phyloP scores from a whole-genome alignment of 257 asterid species.

The Sherardia arvensis region DNA sequence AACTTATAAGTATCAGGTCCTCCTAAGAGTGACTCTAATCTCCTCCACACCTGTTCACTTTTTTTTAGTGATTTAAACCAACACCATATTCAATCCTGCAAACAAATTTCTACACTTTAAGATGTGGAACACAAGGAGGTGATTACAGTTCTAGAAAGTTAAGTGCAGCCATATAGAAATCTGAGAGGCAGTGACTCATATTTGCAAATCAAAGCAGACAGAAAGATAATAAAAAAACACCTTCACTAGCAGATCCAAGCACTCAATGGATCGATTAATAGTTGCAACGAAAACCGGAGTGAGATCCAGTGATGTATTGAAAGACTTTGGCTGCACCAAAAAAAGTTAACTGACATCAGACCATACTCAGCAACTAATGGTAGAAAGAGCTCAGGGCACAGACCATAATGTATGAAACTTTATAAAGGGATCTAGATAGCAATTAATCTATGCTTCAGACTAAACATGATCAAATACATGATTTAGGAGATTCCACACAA shows the following conservation, averaged over 20 bases:
- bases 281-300: slow-evolving; percentile 9
- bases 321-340: slow-evolving; percentile 7
- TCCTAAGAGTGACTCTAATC: background rate
- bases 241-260: slow-evolving; percentile 16
- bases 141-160: too few species aligned
- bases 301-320: background rate
- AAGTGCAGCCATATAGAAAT: too few species aligned
- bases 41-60: background rate
- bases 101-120: too few species aligned
- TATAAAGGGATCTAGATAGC: too few species aligned
- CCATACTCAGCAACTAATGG: too few species aligned
- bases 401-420: too few species aligned
- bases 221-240: too few species aligned
- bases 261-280: slow-evolving; percentile 2
- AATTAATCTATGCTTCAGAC: too few species aligned
- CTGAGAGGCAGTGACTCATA: too few species aligned
- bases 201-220: too few species aligned
- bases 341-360: background rate
- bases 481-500: background rate
- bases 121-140: too few species aligned
- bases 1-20: background rate
- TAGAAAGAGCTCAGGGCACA: too few species aligned
- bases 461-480: background rate
- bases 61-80: background rate
- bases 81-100: background rate